These are phyloP conservation scores for Tremella mesenterica DNA, from an alignment of 768 basidiomycete genomes.

Conservation along the genomic window DNA sequence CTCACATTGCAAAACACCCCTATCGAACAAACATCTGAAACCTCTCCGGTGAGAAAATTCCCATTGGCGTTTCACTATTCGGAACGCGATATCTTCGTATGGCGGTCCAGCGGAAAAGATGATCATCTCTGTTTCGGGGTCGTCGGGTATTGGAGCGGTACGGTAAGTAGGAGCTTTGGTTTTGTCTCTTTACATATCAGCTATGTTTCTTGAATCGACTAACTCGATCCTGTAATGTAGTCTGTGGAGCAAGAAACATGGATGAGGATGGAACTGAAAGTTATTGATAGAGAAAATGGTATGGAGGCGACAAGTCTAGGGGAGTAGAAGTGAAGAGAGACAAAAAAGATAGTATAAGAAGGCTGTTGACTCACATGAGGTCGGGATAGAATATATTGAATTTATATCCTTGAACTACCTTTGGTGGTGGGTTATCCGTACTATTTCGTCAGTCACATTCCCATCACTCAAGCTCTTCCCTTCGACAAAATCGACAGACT, in stretches of 20 bases:
- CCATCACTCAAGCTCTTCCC: no score
- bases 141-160: conserved; percentile 84
- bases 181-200: conserved; percentile 90
- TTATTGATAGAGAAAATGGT: no score
- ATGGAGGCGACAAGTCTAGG: no score
- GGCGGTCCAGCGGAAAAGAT: conserved; percentile 95
- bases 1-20: conserved; percentile 73
- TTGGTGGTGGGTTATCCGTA: conserved; percentile 96
- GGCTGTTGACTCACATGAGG: conserved; percentile 57
- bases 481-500: no score
- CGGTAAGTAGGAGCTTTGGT: conserved; percentile 94
- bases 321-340: no score
- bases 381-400: conserved; percentile 99
- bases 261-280: no score
- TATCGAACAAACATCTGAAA: conserved; percentile 92
- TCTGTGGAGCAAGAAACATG: background rate
- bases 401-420: conserved; percentile 99
- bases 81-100: conserved; percentile 97
- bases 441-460: no score
- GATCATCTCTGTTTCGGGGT: conserved; percentile 86
- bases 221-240: background rate
- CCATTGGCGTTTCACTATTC: conserved; percentile 96
- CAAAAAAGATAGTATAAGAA: background rate
- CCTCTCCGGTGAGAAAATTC: conserved; percentile 89
- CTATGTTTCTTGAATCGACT: conserved; percentile 40